Evolutionary conservation across 1,284 basidiomycete genomes (phyloP).

Genomic region (Wallemia mellicola): DNA sequence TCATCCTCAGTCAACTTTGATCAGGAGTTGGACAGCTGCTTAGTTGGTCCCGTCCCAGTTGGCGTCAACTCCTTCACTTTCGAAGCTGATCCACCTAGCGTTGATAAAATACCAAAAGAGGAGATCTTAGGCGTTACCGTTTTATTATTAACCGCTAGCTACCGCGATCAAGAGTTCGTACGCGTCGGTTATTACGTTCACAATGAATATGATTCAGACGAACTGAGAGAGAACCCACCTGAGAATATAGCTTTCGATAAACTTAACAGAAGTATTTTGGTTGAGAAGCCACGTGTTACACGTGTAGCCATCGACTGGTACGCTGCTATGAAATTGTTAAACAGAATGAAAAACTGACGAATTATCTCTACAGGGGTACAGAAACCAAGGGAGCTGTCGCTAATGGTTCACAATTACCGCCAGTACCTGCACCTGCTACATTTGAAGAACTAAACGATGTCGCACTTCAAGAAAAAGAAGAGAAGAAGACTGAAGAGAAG

Average conservation of each 20-base stretch:
- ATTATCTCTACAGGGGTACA: neutral
- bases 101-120: slow-evolving; percentile 41
- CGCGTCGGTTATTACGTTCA: slow-evolving; percentile 98
- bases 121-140: slow-evolving; percentile 73
- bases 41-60: slow-evolving; percentile 79
- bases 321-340: neutral
- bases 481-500: neutral
- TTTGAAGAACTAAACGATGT: neutral
- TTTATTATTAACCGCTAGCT: slow-evolving; percentile 63
- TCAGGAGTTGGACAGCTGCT: slow-evolving; percentile 82
- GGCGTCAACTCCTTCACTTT: slow-evolving; percentile 96
- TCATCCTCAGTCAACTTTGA: slow-evolving; percentile 72
- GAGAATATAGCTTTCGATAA: slow-evolving; percentile 39
- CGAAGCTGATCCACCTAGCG: slow-evolving; percentile 29
- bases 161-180: slow-evolving; percentile 80
- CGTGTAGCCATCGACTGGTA: slow-evolving; percentile 25
- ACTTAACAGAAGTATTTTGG: slow-evolving; percentile 54
- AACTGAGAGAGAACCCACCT: slow-evolving; percentile 46
- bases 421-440: neutral
- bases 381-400: neutral
- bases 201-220: slow-evolving; percentile 85
- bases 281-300: slow-evolving; percentile 76
- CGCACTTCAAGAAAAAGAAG: neutral
- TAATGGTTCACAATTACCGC: neutral
- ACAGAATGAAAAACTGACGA: neutral